Evolutionary conservation across 2,329 filamentous ascomycete genomes (phyloP).

Genomic region (Calcarisporium arbuscula): DNA sequence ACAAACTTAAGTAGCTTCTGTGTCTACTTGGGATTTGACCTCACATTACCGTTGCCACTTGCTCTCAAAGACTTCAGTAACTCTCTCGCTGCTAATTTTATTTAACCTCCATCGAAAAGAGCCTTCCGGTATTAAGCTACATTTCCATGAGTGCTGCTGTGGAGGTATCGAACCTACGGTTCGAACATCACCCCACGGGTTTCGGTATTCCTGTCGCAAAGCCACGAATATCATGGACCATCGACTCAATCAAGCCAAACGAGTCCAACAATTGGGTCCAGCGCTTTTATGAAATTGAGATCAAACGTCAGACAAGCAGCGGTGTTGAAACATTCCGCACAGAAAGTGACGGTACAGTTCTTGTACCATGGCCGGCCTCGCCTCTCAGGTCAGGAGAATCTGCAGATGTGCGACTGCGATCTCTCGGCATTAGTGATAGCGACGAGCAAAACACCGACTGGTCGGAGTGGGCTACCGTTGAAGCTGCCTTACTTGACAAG

Average conservation of each 20-base stretch:
- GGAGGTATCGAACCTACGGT: too few relatives aligned
- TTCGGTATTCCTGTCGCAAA: conserved; percentile 36
- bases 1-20: too few relatives aligned
- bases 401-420: conserved; percentile 27
- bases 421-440: conserved; percentile 20
- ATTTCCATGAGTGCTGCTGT: too few relatives aligned
- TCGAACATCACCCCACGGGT: conserved; percentile 34
- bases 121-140: too few relatives aligned
- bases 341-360: conserved; percentile 30
- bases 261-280: conserved; percentile 35
- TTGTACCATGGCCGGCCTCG: conserved; percentile 37
- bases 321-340: conserved; percentile 13
- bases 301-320: conserved; percentile 18
- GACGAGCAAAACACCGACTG: conserved; percentile 14
- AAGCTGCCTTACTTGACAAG: conserved; percentile 25
- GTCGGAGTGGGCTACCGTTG: conserved; percentile 25
- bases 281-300: conserved; percentile 35
- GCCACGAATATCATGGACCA: conserved; percentile 42
- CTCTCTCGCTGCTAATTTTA: too few relatives aligned
- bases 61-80: too few relatives aligned
- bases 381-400: conserved; percentile 23
- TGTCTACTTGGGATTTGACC: too few relatives aligned
- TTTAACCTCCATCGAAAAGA: too few relatives aligned
- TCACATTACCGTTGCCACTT: too few relatives aligned
- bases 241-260: too few relatives aligned